Evolutionary conservation across 1,284 basidiomycete species (phyloP).

Genomic region (Trichosporon sp.): DNA sequence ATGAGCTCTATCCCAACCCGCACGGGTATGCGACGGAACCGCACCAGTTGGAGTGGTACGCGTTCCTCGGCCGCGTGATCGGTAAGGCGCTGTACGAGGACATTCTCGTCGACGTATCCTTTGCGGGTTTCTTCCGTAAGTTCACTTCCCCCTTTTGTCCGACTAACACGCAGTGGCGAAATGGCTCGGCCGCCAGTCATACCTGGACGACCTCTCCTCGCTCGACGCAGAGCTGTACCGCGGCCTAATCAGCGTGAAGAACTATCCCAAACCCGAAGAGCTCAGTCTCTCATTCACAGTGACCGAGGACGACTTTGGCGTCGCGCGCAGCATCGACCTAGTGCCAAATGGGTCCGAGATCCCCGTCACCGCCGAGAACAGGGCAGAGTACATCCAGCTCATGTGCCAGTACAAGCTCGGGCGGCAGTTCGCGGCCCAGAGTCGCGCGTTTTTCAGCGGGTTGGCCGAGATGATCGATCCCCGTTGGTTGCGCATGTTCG

Average conservation of each 20-base stretch:
- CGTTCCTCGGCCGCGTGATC: slow-evolving; percentile 88
- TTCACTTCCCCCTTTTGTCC: not conserved
- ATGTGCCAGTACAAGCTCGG: slow-evolving; percentile 87
- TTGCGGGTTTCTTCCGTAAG: slow-evolving; percentile 85
- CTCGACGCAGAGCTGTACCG: slow-evolving; percentile 92
- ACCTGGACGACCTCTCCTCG: slow-evolving; percentile 84
- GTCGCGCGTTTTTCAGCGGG: slow-evolving; percentile 68
- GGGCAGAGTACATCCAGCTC: slow-evolving; percentile 86
- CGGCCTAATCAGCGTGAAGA: slow-evolving; percentile 79
- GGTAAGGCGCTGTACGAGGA: slow-evolving; percentile 97
- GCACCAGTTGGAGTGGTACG: slow-evolving; percentile 87
- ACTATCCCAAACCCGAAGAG: slow-evolving; percentile 86
- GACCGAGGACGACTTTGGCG: slow-evolving; percentile 86
- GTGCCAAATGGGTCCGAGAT: slow-evolving; percentile 81
- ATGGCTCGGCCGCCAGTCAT: slow-evolving; percentile 85
- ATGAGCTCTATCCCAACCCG: slow-evolving; percentile 93
- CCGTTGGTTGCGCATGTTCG: slow-evolving; percentile 93
- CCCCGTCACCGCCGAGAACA: slow-evolving; percentile 85
- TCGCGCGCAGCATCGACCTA: slow-evolving; percentile 75
- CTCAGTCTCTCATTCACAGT: slow-evolving; percentile 91
- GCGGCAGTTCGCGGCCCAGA: slow-evolving; percentile 84
- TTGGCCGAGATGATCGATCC: slow-evolving; percentile 84
- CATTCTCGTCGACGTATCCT: slow-evolving; percentile 92
- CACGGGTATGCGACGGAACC: slow-evolving; percentile 81
- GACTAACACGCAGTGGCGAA: slow-evolving; percentile 58